A percentile compares a stretch with the other conserved stretches of the same genome.
These are phyloP conservation scores for Proliferodiscus dingleyae DNA, from an alignment of 2,329 filamentous ascomycete species.

Conservation along the genomic window DNA sequence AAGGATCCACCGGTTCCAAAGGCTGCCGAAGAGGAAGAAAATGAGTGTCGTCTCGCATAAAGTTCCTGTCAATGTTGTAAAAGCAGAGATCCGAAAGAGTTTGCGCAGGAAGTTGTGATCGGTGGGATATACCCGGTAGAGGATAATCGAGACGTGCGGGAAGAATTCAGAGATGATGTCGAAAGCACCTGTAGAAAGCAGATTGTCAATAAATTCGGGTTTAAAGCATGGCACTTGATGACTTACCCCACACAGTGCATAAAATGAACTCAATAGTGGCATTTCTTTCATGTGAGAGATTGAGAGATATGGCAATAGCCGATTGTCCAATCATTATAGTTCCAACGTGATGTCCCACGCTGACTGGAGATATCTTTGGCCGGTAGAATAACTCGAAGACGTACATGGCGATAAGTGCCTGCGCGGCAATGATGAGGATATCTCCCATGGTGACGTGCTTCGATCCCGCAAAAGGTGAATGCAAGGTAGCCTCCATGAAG, in stretches of 20 bases:
- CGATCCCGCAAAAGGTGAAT: slow-evolving; percentile 29
- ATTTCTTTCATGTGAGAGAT: slow-evolving; percentile 24
- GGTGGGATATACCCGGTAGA: slow-evolving; percentile 38
- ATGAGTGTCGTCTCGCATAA: slow-evolving; percentile 38
- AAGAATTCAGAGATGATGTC: slow-evolving; percentile 43
- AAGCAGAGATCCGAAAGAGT: slow-evolving; percentile 34
- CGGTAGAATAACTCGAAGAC: slow-evolving; percentile 42
- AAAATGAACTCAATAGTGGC: slow-evolving; percentile 29
- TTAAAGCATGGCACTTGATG: not conserved
- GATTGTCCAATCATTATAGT: slow-evolving; percentile 36
- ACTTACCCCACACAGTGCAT: slow-evolving; percentile 28
- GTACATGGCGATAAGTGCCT: slow-evolving; percentile 42
- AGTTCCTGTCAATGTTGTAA: slow-evolving; percentile 37
- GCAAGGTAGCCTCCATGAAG: slow-evolving; percentile 31
- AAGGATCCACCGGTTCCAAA: slow-evolving; percentile 39
- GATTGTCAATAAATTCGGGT: not conserved
- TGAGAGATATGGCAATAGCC: slow-evolving; percentile 36
- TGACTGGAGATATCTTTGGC: slow-evolving; percentile 36
- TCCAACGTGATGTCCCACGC: slow-evolving; percentile 36
- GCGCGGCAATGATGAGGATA: slow-evolving; percentile 35
- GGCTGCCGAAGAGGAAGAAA: slow-evolving; percentile 39
- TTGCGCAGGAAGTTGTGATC: slow-evolving; percentile 36
- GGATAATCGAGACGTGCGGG: slow-evolving; percentile 41
- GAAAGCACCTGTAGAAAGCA: slow-evolving; percentile 36
- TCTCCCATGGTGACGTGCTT: slow-evolving; percentile 37